Evolutionary conservation across 176 grass and related monocot genomes (phyloP).

Genomic region (Leersia perrieri): DNA sequence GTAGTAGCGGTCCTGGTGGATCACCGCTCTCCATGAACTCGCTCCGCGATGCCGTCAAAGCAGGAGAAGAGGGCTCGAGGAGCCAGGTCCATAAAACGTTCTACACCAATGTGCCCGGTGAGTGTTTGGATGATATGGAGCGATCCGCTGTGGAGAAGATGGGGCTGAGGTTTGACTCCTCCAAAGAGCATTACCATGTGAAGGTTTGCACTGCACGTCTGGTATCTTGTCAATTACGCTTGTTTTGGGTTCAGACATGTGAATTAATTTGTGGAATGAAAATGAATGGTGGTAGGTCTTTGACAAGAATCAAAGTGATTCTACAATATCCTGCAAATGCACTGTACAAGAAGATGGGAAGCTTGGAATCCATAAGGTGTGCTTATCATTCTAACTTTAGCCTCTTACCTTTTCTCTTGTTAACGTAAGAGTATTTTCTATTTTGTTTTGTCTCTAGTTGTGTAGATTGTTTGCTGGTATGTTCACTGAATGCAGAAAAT

Average conservation of each 20-base stretch:
- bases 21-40: conserved; percentile 13
- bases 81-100: conserved; percentile 38
- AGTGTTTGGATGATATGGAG: conserved; percentile 35
- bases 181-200: conserved; percentile 45
- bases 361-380: conserved; percentile 64
- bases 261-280: neutral
- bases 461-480: neutral
- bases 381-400: neutral
- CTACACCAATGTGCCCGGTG: conserved; percentile 25
- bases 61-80: conserved; percentile 34
- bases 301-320: conserved; percentile 55
- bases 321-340: conserved; percentile 71
- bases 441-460: neutral
- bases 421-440: neutral
- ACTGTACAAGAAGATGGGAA: conserved; percentile 36
- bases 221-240: neutral
- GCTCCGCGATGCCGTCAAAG: conserved; percentile 25
- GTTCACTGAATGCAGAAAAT: neutral
- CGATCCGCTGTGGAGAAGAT: conserved; percentile 1
- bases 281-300: conserved; percentile 41
- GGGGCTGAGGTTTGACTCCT: conserved; percentile 28
- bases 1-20: neutral
- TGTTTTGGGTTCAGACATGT: neutral
- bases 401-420: neutral
- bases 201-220: conserved; percentile 19